Evolutionary conservation across 371 early-diverging fungal species (phyloP), one percentile per base, ranked within the genome.

Genomic region (Batkoa obscura): DNA sequence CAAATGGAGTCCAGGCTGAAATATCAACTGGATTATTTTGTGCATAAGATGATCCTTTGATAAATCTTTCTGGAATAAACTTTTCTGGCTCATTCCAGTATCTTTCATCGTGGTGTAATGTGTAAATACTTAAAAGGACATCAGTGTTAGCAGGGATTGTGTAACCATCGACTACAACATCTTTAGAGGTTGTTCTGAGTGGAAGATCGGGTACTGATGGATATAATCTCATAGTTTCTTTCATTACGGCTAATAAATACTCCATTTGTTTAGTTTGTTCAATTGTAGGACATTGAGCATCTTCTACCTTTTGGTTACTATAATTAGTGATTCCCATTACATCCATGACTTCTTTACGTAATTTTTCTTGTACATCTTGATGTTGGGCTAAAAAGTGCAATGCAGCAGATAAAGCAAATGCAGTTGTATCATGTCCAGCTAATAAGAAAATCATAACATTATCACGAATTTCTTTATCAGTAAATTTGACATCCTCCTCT

Each of bases 261-360:
- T 35, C 53, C 35, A 61, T 58, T 2, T 39, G 8, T 45, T 58
- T 61, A 12, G 55, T 30, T 30, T 61, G 34, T 12, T 58, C 50
- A 42, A 50, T 49, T 2, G 30, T 55, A n/a, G 51, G 58, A 33
- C 47, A 33, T 15, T 41, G 45, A 9, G 42, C 50, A n/a, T 62
- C 65, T 34, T 63, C 41, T 8, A 55, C 6, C 23, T 37, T 34
- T 63, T 51, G 23, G 64, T 58, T 51, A 67, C 67, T 34, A 58
- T 38, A 3, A 46, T 53, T 30, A 60, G 48, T 36, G 37, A 57
- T n/a, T 65, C 55, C 55, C 31, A 55, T 17, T 5, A 42, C 5
- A 15, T 41, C 17, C 3, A 55, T 64, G 42, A 78, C 57, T 58
- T 78, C 78, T 37, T 68, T 61, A 30, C 62, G 61, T 51, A 74